Evolutionary conservation across 257 asterid genomes (phyloP).

Genomic region (Paraleonurus japonicus): DNA sequence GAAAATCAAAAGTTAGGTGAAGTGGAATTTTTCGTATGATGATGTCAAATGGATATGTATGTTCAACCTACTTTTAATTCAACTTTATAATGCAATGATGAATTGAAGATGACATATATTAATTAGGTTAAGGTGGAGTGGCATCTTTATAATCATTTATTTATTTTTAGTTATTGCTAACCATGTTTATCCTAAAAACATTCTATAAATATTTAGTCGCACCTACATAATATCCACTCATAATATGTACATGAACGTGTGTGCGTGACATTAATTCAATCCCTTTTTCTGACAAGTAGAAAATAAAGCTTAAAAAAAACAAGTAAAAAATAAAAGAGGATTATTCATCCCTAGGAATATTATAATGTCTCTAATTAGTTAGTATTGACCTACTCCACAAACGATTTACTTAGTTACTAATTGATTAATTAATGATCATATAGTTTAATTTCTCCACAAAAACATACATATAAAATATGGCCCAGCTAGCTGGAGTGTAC

Average conservation of each 20-base stretch:
- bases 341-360: too few relatives aligned
- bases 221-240: neutral
- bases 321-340: neutral
- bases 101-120: neutral
- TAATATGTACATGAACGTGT: conserved; percentile 8
- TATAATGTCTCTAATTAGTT: neutral
- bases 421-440: too few relatives aligned
- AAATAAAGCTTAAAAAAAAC: too few relatives aligned
- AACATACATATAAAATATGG: too few relatives aligned
- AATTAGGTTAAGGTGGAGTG: conserved; percentile 10
- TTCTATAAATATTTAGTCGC: neutral
- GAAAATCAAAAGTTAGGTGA: conserved; percentile 18
- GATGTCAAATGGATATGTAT: conserved; percentile 22
- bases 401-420: neutral
- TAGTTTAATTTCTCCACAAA: neutral
- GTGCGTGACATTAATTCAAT: neutral
- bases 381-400: neutral
- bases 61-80: neutral
- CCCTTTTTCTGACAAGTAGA: neutral
- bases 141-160: neutral
- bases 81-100: neutral
- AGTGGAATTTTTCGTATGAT: neutral
- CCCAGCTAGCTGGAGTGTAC: neutral
- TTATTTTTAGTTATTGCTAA: neutral
- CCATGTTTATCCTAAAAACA: conserved; percentile 16